phyloP scores from a whole-genome alignment of 1,284 basidiomycete genomes.

The Ceratobasidium sp. region DNA sequence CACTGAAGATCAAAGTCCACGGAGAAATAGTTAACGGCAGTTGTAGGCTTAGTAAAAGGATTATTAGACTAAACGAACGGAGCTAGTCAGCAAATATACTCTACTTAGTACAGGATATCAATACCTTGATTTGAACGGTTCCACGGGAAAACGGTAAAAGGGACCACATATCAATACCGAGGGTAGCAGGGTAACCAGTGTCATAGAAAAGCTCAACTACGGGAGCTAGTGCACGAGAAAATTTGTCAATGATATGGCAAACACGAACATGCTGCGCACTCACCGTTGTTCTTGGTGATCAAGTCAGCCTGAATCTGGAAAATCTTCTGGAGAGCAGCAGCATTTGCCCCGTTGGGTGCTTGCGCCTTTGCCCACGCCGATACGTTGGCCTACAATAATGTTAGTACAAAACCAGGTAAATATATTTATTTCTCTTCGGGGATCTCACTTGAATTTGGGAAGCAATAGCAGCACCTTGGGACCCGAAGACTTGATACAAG shows the following conservation, averaged over 20 bases:
- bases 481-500: slow-evolving; percentile 60
- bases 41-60: slow-evolving; percentile 64
- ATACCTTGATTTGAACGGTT: slow-evolving; percentile 64
- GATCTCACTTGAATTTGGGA: slow-evolving; percentile 48
- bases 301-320: slow-evolving; percentile 62
- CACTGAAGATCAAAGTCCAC: slow-evolving; percentile 66
- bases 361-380: slow-evolving; percentile 62
- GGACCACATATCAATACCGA: slow-evolving; percentile 68
- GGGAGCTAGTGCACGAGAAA: slow-evolving; percentile 59
- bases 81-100: neutral
- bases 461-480: neutral
- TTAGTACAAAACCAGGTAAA: slow-evolving; percentile 55
- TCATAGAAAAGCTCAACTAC: slow-evolving; percentile 61
- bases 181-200: slow-evolving; percentile 62
- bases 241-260: neutral
- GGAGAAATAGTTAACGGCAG: slow-evolving; percentile 67
- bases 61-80: slow-evolving; percentile 59
- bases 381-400: slow-evolving; percentile 50
- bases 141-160: slow-evolving; percentile 70
- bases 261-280: slow-evolving; percentile 42
- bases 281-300: slow-evolving; percentile 65
- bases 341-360: slow-evolving; percentile 59
- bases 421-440: slow-evolving; percentile 52
- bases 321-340: slow-evolving; percentile 62
- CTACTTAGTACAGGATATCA: slow-evolving; percentile 38